A percentile compares a stretch with the other conserved stretches of the same genome.
These are phyloP conservation scores for Puccinia coronata DNA, from an alignment of 1,284 basidiomycete species.

Conservation along the genomic window DNA sequence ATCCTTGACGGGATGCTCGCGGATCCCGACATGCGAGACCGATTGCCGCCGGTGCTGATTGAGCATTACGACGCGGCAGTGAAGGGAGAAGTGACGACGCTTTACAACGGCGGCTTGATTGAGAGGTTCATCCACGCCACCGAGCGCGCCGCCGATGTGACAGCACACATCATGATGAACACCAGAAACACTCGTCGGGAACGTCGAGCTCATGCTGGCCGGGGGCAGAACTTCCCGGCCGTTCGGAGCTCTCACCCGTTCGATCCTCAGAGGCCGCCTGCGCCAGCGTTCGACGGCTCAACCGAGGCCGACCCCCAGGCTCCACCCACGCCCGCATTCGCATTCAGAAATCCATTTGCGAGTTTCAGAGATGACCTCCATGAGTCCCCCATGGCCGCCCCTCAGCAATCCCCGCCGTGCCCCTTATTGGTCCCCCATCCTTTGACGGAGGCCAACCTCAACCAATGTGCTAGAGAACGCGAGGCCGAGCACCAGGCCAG, in stretches of 20 bases:
- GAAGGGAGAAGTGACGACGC: neutral
- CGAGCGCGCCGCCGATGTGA: slow-evolving; percentile 23
- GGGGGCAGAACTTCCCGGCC: neutral
- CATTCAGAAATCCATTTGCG: neutral
- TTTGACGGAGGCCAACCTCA: slow-evolving; percentile 11
- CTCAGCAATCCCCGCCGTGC: neutral
- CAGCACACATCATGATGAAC: neutral
- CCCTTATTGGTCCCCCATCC: neutral
- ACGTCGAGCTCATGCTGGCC: neutral
- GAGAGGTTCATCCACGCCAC: slow-evolving; percentile 31
- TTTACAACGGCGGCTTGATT: slow-evolving; percentile 24
- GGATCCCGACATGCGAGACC: slow-evolving; percentile 3
- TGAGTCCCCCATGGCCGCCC: neutral
- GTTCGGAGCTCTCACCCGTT: neutral
- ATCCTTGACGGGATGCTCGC: slow-evolving; percentile 2
- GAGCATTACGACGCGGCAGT: slow-evolving; percentile 20
- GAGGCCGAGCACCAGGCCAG: neutral
- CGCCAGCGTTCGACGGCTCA: neutral
- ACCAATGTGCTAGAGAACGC: neutral
- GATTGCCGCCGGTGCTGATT: slow-evolving; percentile 14
- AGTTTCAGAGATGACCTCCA: neutral
- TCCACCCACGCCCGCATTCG: neutral
- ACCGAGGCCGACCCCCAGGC: neutral
- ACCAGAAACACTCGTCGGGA: slow-evolving; percentile 21
- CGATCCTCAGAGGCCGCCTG: neutral